Base-by-base conservation (phyloP, 1,284 basidiomycete genomes). In the Vanrija humicola region DNA sequence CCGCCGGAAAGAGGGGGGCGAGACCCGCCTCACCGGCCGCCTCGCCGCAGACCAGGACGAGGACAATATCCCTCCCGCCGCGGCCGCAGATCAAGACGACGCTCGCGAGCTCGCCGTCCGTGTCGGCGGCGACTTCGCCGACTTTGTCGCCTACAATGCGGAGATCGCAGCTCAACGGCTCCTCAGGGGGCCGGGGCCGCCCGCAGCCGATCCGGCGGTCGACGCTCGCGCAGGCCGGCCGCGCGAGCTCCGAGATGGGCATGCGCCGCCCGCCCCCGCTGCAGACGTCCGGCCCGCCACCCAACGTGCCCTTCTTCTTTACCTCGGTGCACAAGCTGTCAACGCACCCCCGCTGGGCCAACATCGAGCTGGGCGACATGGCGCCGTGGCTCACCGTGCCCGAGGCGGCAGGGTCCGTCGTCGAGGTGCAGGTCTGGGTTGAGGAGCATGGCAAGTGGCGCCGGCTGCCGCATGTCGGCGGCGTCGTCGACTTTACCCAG, bases 251-350 rank as follows among this genome's bases (percentile, higher is more conserved):
- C 1, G 40, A 42, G 40, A 10, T 42, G 10, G 40, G 40, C 40
- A 4, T 42, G 40, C 40, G 40, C 16, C 9, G n/a, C 7, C 40
- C 40, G n/a, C 40, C n/a, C 2, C 48, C 23, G 23, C 23, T 10
- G 25, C 46, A 26, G 15, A 19, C 38, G 21, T 14, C 46, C n/a
- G 21, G 14, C 16, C 46, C 38, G 2, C 42, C 56, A 0, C 26
- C 43, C 7, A 19, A 38, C 16, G 53, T 69, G 15, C 75, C 76
- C 9, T 78, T 78, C 64, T 77, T 68, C 62, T 65, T 78, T 48
- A 77, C 75, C 0, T 62, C 70, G 0, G 67, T 76, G 2, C 75
- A 77, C 55, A 51, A 46, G 2, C 71, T 72, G 1, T 73, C 73
- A 1, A 72, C 71, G 0, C 58, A 75, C 48, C 77, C 77, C 2